These are phyloP conservation scores for Talaromyces sp. DNA, from an alignment of 2,329 filamentous ascomycete genomes.

Conservation along the genomic window DNA sequence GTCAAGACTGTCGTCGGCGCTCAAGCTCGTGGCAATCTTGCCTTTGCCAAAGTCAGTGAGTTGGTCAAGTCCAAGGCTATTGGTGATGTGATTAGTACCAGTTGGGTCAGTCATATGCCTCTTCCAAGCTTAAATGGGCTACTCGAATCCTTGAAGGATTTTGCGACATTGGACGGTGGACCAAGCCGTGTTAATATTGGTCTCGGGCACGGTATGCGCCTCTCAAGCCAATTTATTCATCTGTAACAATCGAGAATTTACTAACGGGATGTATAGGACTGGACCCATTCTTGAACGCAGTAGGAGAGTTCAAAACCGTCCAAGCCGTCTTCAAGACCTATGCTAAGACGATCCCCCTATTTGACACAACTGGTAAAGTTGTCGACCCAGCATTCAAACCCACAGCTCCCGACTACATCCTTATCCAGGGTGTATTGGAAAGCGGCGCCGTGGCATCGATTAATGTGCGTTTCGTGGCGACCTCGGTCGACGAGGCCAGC, in stretches of 20 bases:
- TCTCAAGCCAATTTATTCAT: neutral
- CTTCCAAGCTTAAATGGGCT: slow-evolving; percentile 3
- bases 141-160: slow-evolving; percentile 2
- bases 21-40: slow-evolving; percentile 6
- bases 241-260: neutral
- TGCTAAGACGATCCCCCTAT: slow-evolving; percentile 1
- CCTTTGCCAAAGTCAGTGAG: slow-evolving; percentile 5
- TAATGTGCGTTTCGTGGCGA: neutral
- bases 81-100: slow-evolving; percentile 5
- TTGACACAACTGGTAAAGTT: slow-evolving; percentile 5
- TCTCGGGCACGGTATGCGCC: slow-evolving; percentile 7
- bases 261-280: neutral
- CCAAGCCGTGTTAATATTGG: slow-evolving; percentile 5
- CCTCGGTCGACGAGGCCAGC: neutral
- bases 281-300: slow-evolving; percentile 4
- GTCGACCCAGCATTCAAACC: slow-evolving; percentile 2
- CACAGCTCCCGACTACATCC: slow-evolving; percentile 6
- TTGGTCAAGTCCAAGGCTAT: slow-evolving; percentile 5
- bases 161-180: neutral
- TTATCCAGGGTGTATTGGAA: slow-evolving; percentile 5
- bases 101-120: slow-evolving; percentile 1
- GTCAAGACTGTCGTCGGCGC: slow-evolving; percentile 5
- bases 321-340: slow-evolving; percentile 6
- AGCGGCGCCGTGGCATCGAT: slow-evolving; percentile 8
- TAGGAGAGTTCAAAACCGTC: slow-evolving; percentile 9